phyloP scores from a whole-genome alignment of 1,284 basidiomycete genomes.

The Puccinia triticina region DNA sequence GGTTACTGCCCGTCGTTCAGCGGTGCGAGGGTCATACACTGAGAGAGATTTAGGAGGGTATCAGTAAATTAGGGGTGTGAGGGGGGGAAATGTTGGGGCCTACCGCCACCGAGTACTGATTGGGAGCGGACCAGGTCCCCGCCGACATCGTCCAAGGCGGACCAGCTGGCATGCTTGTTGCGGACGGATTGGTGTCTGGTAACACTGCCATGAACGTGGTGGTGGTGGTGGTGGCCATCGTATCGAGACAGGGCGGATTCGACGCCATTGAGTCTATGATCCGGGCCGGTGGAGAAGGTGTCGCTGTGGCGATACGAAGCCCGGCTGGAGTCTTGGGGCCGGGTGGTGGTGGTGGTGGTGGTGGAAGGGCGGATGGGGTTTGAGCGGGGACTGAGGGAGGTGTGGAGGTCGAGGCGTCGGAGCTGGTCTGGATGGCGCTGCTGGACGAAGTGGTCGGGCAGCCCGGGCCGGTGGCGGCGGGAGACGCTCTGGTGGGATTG shows the following conservation, averaged over 20 bases:
- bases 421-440: background rate
- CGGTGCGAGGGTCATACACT: slow-evolving; percentile 37
- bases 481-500: slow-evolving; percentile 19
- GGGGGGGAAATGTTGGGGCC: background rate
- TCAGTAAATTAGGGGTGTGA: background rate
- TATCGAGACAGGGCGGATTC: slow-evolving; percentile 38
- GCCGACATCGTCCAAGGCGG: slow-evolving; percentile 1
- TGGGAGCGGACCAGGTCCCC: slow-evolving; percentile 31
- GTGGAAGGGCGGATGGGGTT: slow-evolving; percentile 2
- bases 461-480: slow-evolving; percentile 35
- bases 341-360: background rate
- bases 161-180: slow-evolving; percentile 46
- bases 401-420: background rate
- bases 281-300: background rate
- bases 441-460: slow-evolving; percentile 46
- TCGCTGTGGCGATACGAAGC: slow-evolving; percentile 29
- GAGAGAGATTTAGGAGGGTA: background rate
- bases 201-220: background rate
- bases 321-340: background rate
- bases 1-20: slow-evolving; percentile 5
- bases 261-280: slow-evolving; percentile 29
- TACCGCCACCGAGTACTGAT: slow-evolving; percentile 46
- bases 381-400: slow-evolving; percentile 18
- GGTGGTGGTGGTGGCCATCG: slow-evolving; percentile 13
- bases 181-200: background rate